Base-by-base conservation (phyloP, 352 stramenopile species). In the Pythium insidiosum region DNA sequence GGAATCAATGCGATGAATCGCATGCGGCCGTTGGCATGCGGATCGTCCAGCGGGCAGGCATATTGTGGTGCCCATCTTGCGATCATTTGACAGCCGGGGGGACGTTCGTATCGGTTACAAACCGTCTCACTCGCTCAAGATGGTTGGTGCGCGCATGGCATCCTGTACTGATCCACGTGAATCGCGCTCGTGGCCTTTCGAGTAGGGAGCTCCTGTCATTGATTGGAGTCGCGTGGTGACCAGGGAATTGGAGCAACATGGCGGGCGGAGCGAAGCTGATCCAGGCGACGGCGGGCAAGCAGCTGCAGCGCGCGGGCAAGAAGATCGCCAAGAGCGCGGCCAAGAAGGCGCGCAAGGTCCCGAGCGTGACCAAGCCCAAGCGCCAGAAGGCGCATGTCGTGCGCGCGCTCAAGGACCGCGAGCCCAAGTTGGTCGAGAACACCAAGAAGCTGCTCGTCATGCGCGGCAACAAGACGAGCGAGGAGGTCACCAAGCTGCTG, bases 361-460 rank as follows among this genome's bases (percentile, higher is more conserved):
- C 68, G 19, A 76, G 61, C 25, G 55, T 79, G 46, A 66, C 70
- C 45, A 85, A 85, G 60, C 74, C 77, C 37, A 92, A 90, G 65
- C 77, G 78, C 43, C 38, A 85, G 30, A 93, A 92, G 50, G 83
- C 77, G 11, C 66, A 84, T 57, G 75, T 94, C 47, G 61, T 74
- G 47, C 78, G 86, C 33, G 74, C 74, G 19, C 68, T 95, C 47
- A 92, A 95, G 68, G 71, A 79, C 53, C 92, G 88, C 48, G 87
- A 90, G 58, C 69, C 87, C n/a, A 95, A 96, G 57, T 61, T 96
- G 19, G 78, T 91, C 37, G 87, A 96, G 47, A 94, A 95, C 66
- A 90, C 82, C 35, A 96, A 96, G 79, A 73, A 82, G 43, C 53
- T 91, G 52, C 71, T 96, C 19, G 75, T 94, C 26, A 63, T 96